These are phyloP conservation scores for Pyrus bretschneideri DNA, from an alignment of 306 rosid genomes.

Conservation along the genomic window DNA sequence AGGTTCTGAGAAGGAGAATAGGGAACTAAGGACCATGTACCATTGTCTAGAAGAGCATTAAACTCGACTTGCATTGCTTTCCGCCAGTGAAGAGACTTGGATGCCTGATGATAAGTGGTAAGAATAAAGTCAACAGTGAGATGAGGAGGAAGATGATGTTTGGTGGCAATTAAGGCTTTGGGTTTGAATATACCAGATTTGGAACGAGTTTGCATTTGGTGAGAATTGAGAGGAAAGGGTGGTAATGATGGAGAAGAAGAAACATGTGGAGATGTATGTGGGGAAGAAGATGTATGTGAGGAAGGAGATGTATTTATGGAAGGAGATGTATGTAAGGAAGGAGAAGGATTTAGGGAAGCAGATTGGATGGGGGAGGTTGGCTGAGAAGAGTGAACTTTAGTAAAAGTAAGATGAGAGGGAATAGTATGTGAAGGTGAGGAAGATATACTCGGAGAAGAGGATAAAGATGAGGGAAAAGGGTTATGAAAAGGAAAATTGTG, in stretches of 20 bases:
- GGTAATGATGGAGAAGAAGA: background rate
- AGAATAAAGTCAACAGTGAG: background rate
- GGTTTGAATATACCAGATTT: background rate
- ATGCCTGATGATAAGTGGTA: background rate
- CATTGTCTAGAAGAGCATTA: background rate
- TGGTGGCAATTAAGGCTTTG: background rate
- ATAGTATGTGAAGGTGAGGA: rapidly evolving
- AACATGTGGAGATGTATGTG: background rate
- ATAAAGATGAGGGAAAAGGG: rapidly evolving
- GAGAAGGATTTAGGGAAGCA: too few relatives aligned
- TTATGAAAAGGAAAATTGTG: background rate
- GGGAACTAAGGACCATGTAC: background rate
- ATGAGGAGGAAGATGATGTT: background rate
- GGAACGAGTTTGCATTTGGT: background rate
- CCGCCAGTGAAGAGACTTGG: background rate
- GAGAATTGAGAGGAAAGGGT: rapidly evolving
- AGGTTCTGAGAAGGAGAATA: background rate
- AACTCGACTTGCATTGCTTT: background rate
- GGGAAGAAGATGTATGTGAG: rapidly evolving
- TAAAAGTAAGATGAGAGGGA: background rate
- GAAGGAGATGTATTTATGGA: rapidly evolving
- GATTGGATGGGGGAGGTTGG: background rate
- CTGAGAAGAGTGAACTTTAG: rapidly evolving
- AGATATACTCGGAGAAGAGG: background rate
- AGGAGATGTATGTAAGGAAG: rapidly evolving